Percentiles rank a stretch among this genome's conserved stretches.
These are phyloP conservation scores for Xylariales sp. DNA, from an alignment of 2,329 filamentous ascomycete genomes.

Conservation along the genomic window DNA sequence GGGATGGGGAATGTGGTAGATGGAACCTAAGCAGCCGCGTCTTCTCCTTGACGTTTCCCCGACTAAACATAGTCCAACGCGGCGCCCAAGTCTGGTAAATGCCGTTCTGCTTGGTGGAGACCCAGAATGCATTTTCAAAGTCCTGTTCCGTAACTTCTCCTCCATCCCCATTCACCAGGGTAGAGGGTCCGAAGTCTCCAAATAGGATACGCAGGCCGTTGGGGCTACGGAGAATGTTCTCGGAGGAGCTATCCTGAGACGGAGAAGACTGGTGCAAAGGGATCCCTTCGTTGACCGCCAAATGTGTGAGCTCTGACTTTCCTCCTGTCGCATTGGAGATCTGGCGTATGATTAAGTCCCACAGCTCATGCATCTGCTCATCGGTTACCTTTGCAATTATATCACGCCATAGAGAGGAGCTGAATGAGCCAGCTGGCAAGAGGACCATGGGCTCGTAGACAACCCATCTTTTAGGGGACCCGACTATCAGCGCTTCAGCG, in stretches of 20 bases:
- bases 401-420: slow-evolving; percentile 32
- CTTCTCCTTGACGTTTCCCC: slow-evolving; percentile 88
- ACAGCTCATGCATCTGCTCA: slow-evolving; percentile 31
- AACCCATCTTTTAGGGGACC: slow-evolving; percentile 53
- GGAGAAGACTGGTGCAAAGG: slow-evolving; percentile 42
- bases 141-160: slow-evolving; percentile 34
- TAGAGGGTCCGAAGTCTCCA: slow-evolving; percentile 67
- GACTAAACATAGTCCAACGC: slow-evolving; percentile 87
- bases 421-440: slow-evolving; percentile 55
- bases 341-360: slow-evolving; percentile 41
- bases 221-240: slow-evolving; percentile 73
- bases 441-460: slow-evolving; percentile 58
- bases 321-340: slow-evolving; percentile 35
- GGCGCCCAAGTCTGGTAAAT: slow-evolving; percentile 85
- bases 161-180: slow-evolving; percentile 16
- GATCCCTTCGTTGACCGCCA: slow-evolving; percentile 60
- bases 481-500: slow-evolving; percentile 28
- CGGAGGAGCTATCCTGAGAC: slow-evolving; percentile 25
- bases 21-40: slow-evolving; percentile 62
- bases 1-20: neutral
- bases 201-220: slow-evolving; percentile 63
- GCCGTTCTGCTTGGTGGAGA: slow-evolving; percentile 69
- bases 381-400: slow-evolving; percentile 22
- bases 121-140: slow-evolving; percentile 71
- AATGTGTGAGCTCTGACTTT: slow-evolving; percentile 44